Evolutionary conservation across 345 rosid genomes (phyloP).

Genomic region (Citrus hindsii): DNA sequence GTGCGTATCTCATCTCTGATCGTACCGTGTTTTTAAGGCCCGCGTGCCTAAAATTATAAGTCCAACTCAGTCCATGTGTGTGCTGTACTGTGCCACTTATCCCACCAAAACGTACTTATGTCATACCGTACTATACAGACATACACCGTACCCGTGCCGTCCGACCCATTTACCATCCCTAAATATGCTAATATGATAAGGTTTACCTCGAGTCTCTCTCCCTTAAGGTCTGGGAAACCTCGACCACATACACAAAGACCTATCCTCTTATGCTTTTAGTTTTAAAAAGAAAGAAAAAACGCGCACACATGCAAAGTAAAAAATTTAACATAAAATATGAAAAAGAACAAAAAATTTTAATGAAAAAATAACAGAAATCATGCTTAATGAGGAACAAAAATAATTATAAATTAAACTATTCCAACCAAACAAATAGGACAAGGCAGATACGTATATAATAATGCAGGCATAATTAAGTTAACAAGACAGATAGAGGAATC

Average conservation of each 20-base stretch:
- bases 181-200: neutral
- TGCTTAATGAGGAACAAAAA: neutral
- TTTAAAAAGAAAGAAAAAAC: neutral
- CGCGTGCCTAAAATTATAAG: accelerated
- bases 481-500: neutral
- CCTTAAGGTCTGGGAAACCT: conserved; percentile 7
- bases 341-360: too few species aligned
- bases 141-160: too few species aligned
- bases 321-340: neutral
- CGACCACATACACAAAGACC: neutral
- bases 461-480: neutral
- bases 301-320: neutral
- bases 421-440: neutral
- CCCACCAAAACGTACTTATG: accelerated
- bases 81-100: too few species aligned
- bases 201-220: neutral
- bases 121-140: too few species aligned
- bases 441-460: neutral
- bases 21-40: accelerated
- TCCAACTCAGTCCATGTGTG: accelerated
- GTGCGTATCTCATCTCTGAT: too few species aligned
- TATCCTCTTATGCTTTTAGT: neutral
- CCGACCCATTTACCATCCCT: accelerated
- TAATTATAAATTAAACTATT: too few species aligned
- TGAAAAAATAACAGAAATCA: too few species aligned